These are phyloP conservation scores for Torrubiella hemipterigena DNA, from an alignment of 2,329 filamentous ascomycete genomes.

Conservation along the genomic window DNA sequence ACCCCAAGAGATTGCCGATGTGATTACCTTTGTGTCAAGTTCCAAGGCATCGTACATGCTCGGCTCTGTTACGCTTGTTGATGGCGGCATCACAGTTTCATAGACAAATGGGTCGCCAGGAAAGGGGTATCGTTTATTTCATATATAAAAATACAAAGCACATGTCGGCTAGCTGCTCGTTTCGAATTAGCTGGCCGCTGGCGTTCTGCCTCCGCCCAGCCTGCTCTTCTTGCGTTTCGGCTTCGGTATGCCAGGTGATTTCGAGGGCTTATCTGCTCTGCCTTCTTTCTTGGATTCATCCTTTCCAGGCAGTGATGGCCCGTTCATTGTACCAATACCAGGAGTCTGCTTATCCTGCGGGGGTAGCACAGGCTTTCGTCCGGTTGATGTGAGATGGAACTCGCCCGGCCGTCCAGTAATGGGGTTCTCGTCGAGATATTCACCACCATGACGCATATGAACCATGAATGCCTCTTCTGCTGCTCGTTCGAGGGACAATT, in stretches of 20 bases:
- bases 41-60: constrained; percentile 33
- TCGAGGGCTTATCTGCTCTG: constrained; percentile 32
- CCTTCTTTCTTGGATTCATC: constrained; percentile 31
- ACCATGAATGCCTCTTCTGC: constrained; percentile 47
- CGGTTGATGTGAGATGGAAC: constrained; percentile 52
- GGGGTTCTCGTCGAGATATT: constrained; percentile 57
- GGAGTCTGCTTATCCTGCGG: constrained; percentile 17
- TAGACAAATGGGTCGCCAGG: not conserved
- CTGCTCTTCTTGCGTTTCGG: constrained; percentile 38
- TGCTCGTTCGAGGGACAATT: constrained; percentile 30
- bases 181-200: constrained; percentile 9
- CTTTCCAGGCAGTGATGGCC: constrained; percentile 27
- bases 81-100: constrained; percentile 20
- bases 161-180: not conserved
- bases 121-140: constrained; percentile 5
- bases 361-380: constrained; percentile 31
- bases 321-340: constrained; percentile 21
- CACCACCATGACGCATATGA: constrained; percentile 46
- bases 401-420: constrained; percentile 55
- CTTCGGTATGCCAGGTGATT: constrained; percentile 28
- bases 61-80: constrained; percentile 28
- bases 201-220: constrained; percentile 20
- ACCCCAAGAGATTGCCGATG: constrained; percentile 33
- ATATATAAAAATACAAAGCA: not conserved
- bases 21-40: constrained; percentile 29